These are phyloP conservation scores for Exophiala dermatitidis DNA, from an alignment of 2,329 filamentous ascomycete species.

Conservation along the genomic window DNA sequence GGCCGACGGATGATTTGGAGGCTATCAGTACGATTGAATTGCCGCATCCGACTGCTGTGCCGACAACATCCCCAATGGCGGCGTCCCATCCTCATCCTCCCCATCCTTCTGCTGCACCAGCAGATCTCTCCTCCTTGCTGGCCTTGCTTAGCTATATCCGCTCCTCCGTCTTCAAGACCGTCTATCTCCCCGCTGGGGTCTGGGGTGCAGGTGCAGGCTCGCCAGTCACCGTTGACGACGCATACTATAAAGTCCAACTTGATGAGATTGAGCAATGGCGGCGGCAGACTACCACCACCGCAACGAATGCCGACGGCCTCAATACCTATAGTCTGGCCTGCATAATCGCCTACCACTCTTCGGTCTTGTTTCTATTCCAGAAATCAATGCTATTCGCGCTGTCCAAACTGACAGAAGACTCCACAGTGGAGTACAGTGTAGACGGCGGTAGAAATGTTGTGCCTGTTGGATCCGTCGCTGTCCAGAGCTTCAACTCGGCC, in stretches of 20 bases:
- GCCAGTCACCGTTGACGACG: background rate
- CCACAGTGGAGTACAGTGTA: too few species aligned
- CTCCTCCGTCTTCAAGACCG: conserved; percentile 29
- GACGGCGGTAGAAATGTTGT: background rate
- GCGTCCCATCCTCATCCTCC: background rate
- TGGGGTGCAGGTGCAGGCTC: background rate
- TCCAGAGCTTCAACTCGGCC: conserved; percentile 24
- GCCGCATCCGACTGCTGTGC: conserved; percentile 7
- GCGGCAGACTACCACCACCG: conserved; percentile 22
- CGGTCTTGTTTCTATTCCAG: conserved; percentile 30
- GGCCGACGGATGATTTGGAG: conserved; percentile 32
- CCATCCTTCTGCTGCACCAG: too few species aligned
- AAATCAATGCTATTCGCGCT: conserved; percentile 22
- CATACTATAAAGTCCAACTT: conserved; percentile 10
- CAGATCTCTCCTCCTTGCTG: background rate
- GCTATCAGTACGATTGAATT: conserved; percentile 32
- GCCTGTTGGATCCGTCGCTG: background rate
- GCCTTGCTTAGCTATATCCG: conserved; percentile 29
- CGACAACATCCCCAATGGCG: background rate
- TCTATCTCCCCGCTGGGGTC: conserved; percentile 23
- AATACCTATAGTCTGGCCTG: background rate
- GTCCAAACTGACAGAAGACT: conserved; percentile 16
- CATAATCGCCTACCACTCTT: conserved; percentile 25
- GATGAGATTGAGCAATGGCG: conserved; percentile 15
- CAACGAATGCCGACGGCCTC: background rate